These are phyloP conservation scores for Pyrus bretschneideri DNA, from an alignment of 306 rosid genomes.

Conservation along the genomic window DNA sequence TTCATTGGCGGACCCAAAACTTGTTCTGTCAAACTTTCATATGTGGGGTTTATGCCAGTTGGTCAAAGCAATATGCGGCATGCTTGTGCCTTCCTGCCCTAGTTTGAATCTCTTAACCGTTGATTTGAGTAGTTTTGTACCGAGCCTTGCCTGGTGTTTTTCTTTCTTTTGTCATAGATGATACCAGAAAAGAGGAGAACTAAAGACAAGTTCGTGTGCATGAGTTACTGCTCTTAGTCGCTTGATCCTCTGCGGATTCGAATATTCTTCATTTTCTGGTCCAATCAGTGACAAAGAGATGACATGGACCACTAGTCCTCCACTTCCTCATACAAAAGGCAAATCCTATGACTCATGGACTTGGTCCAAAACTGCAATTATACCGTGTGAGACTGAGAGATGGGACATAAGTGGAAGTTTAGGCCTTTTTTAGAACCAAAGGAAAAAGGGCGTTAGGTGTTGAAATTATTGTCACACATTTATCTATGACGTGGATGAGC, in stretches of 20 bases:
- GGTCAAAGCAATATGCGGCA: background rate
- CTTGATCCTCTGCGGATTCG: background rate
- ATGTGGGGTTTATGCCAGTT: background rate
- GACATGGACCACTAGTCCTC: too few species aligned
- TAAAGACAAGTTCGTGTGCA: background rate
- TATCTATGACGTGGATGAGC: slow-evolving; percentile 6
- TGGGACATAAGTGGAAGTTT: background rate
- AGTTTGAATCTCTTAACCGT: background rate
- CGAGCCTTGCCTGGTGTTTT: background rate
- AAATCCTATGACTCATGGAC: background rate
- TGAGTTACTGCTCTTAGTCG: accelerated
- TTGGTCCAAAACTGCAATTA: background rate
- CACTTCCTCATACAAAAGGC: too few species aligned
- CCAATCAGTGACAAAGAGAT: background rate
- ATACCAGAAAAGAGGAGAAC: too few species aligned
- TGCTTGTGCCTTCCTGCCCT: too few species aligned
- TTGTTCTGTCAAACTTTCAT: too few species aligned
- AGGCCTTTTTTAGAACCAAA: background rate
- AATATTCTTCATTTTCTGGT: background rate
- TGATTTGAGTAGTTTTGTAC: background rate
- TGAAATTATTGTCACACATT: background rate
- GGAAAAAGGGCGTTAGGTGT: background rate
- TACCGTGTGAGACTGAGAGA: background rate
- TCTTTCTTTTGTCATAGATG: too few species aligned
- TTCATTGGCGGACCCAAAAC: background rate